Percentiles rank a stretch among this genome's conserved stretches.
These are phyloP conservation scores for Leccinum sublutescens DNA, from an alignment of 768 basidiomycete species.

Conservation along the genomic window DNA sequence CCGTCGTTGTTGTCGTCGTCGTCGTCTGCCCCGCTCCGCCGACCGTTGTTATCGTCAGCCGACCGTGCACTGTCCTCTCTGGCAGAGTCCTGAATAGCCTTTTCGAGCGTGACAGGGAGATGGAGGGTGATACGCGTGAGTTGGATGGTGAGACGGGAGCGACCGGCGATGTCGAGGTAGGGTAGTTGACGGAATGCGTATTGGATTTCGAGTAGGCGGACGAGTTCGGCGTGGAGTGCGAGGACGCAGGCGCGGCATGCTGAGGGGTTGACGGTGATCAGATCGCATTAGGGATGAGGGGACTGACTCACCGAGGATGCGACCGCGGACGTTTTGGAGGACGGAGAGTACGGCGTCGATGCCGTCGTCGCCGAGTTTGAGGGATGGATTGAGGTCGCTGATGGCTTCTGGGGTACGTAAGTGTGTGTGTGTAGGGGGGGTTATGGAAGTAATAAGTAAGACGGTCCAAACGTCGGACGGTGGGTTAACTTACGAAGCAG, in stretches of 20 bases:
- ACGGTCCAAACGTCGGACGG: not conserved
- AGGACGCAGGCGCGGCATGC: constrained; percentile 77
- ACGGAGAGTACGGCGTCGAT: constrained; percentile 73
- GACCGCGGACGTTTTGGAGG: constrained; percentile 68
- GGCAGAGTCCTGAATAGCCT: constrained; percentile 49
- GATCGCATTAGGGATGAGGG: not conserved
- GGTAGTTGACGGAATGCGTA: constrained; percentile 71
- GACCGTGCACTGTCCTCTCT: constrained; percentile 11
- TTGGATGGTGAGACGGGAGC: constrained; percentile 73
- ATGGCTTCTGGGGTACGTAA: constrained; percentile 52
- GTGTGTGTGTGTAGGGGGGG: too few species aligned
- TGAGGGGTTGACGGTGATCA: constrained; percentile 23
- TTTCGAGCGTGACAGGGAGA: constrained; percentile 72
- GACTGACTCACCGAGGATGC: constrained; percentile 56
- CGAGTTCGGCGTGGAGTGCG: constrained; percentile 67
- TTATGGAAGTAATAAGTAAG: not conserved
- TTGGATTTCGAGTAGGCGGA: constrained; percentile 81
- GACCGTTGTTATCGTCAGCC: not conserved
- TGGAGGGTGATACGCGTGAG: constrained; percentile 74
- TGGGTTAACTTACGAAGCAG: constrained; percentile 57
- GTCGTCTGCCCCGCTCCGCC: constrained; percentile 4
- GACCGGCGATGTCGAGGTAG: constrained; percentile 74
- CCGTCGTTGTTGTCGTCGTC: constrained; percentile 2
- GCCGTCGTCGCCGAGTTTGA: constrained; percentile 74
- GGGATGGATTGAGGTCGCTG: constrained; percentile 76